Evolutionary conservation across 306 rosid genomes (phyloP).

Genomic region (Glycyrrhiza uralensis): DNA sequence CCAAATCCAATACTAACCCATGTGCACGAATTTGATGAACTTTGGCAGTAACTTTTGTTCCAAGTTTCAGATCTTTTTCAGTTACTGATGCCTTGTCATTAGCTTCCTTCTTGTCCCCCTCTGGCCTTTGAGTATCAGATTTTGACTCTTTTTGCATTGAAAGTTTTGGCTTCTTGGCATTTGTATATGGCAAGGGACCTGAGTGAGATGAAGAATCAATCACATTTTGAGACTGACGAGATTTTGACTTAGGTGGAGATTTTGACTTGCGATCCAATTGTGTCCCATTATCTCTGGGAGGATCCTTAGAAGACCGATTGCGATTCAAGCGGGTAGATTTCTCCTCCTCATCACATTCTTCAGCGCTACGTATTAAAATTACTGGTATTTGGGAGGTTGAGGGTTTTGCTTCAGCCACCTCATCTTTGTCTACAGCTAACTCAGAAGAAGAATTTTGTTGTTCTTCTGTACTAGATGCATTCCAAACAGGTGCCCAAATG

Average conservation of each 20-base stretch:
- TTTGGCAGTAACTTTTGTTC: constrained; percentile 64
- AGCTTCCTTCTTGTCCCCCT: constrained; percentile 25
- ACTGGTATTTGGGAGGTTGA: constrained; percentile 46
- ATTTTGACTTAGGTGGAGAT: constrained; percentile 23
- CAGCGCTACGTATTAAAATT: constrained; percentile 78
- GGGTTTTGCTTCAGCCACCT: constrained; percentile 32
- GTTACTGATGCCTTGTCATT: constrained; percentile 31
- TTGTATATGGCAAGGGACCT: constrained; percentile 28
- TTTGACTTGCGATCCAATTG: constrained; percentile 33
- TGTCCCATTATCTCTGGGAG: constrained; percentile 19
- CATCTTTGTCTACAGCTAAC: constrained; percentile 30
- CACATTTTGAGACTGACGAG: constrained; percentile 24
- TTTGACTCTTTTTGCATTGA: constrained; percentile 27
- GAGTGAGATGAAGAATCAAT: constrained; percentile 31
- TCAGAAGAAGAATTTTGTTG: constrained; percentile 37
- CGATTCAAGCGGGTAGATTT: constrained; percentile 43
- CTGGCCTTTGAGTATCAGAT: constrained; percentile 21
- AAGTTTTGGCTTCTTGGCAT: constrained; percentile 37
- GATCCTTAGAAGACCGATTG: constrained; percentile 35
- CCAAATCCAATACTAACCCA: constrained; percentile 91
- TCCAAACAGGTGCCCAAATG: constrained; percentile 46
- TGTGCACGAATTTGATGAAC: constrained; percentile 72
- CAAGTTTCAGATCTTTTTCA: constrained; percentile 54
- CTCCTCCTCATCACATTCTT: constrained; percentile 83
- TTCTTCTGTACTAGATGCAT: constrained; percentile 32